These are phyloP conservation scores for Metschnikowia hibisci DNA, from an alignment of 805 yeast species.

Conservation along the genomic window DNA sequence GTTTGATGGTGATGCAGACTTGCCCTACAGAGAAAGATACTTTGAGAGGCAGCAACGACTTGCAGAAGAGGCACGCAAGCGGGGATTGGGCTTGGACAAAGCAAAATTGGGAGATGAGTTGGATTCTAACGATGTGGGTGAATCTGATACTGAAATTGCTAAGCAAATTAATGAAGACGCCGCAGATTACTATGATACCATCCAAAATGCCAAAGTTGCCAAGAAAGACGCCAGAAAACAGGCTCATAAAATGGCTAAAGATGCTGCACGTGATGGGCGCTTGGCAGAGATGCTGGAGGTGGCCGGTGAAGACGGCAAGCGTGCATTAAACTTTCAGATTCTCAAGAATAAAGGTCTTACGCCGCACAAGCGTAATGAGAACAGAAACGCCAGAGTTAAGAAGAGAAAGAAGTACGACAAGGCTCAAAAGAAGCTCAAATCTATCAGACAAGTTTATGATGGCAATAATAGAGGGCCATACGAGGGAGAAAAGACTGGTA, in stretches of 20 bases:
- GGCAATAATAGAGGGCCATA: constrained; percentile 68
- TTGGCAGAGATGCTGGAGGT: constrained; percentile 66
- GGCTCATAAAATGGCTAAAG: constrained; percentile 67
- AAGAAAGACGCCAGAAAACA: constrained; percentile 52
- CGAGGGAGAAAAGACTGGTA: constrained; percentile 95
- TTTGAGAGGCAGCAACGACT: constrained; percentile 88
- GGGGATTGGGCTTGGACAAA: constrained; percentile 56
- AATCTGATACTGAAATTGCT: constrained; percentile 45
- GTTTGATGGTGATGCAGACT: constrained; percentile 78
- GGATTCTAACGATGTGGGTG: constrained; percentile 46
- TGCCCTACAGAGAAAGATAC: constrained; percentile 87
- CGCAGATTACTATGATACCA: constrained; percentile 55
- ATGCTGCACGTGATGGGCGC: constrained; percentile 82
- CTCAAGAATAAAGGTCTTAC: constrained; percentile 95
- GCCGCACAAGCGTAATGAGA: constrained; percentile 87
- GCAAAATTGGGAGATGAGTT: constrained; percentile 53
- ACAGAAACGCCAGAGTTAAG: constrained; percentile 94
- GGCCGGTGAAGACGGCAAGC: constrained; percentile 77
- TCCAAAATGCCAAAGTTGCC: constrained; percentile 45
- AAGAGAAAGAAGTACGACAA: constrained; percentile 95
- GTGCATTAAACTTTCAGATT: constrained; percentile 93
- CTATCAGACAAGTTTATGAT: constrained; percentile 85
- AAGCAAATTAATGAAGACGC: constrained; percentile 41
- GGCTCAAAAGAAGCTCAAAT: constrained; percentile 90
- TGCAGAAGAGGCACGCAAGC: constrained; percentile 79